Base-by-base conservation (phyloP, 371 early-diverging fungal genomes). In the Blyttiomyces sp. region DNA sequence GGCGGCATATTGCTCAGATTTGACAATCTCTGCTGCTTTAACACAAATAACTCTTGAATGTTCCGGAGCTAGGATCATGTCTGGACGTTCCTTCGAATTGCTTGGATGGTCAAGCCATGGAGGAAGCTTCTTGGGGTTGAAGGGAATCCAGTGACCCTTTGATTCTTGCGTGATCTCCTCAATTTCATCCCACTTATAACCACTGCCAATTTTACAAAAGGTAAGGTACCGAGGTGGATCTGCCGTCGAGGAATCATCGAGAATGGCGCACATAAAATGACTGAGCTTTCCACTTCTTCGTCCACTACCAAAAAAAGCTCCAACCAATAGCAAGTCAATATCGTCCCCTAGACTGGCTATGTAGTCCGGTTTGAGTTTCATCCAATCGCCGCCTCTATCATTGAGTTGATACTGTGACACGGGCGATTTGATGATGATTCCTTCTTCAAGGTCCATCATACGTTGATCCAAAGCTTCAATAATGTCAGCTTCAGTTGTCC, bases 321-420 rank as follows among this genome's bases (percentile, higher is more conserved):
- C 91, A 43, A 91, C 80, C 0, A 91, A 62, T 7, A 91, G 56
- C 13, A 91, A 67, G 70, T 91, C 90, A 36, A 88, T 68, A 49
- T 83, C 84, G 28, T 91, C 88, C 13, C 74, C 74, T 7, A 88
- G 68, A 1, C 73, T 63, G 49, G 86, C 86, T 28, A 89, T 73
- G 56, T 88, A 90, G 26, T 87, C 87, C 0, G 92, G 87, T 57
- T 64, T 44, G n/a, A 27, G 46, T 55, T 91, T 91, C 23, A 90
- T 49, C 90, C 92, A 91, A n/a, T 74, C 69, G 24, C 75, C 64
- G 28, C 73, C 69, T 26, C 85, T 73, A 39, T 76, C 79, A 39
- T 80, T 80, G 43, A 84, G 74, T 6, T 70, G 50, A 72, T 91
- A 91, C 0, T 46, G 34, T 0, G 84, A 77, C 4, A 49, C 60